A percentile compares a stretch with the other conserved stretches of the same genome.
Evolutionary conservation across 2,329 filamentous ascomycete species (phyloP).

Genomic region (Aspergillus proliferans): DNA sequence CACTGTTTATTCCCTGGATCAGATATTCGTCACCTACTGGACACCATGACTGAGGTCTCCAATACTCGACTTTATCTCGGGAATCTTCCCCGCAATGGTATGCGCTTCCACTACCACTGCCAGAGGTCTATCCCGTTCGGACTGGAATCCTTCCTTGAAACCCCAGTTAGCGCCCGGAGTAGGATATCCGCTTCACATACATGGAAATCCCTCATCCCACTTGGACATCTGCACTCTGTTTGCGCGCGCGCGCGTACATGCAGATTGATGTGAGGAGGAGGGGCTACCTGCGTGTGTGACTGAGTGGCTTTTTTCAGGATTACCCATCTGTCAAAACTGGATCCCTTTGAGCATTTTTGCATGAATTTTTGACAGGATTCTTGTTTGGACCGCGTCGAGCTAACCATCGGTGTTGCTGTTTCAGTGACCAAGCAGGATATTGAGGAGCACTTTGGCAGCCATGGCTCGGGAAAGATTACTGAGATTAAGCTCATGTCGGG

Average conservation of each 20-base stretch:
- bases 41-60: slow-evolving; percentile 74
- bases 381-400: slow-evolving; percentile 17
- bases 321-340: no score
- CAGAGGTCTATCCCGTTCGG: slow-evolving; percentile 15
- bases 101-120: slow-evolving; percentile 37
- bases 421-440: slow-evolving; percentile 94
- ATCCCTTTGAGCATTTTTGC: no score
- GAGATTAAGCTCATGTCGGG: slow-evolving; percentile 99
- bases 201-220: no score
- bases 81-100: slow-evolving; percentile 95
- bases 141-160: slow-evolving; percentile 12
- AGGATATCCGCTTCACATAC: no score
- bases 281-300: no score
- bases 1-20: not conserved
- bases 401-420: slow-evolving; percentile 27
- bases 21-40: not conserved
- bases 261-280: no score
- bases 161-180: not conserved
- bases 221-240: no score
- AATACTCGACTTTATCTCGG: slow-evolving; percentile 94
- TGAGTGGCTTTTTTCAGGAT: no score
- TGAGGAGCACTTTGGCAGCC: slow-evolving; percentile 88
- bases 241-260: no score
- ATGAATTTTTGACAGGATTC: not conserved
- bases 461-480: slow-evolving; percentile 94